Base-by-base conservation (phyloP, 495 filamentous ascomycete species). In the Clavariopsis aquatica region DNA sequence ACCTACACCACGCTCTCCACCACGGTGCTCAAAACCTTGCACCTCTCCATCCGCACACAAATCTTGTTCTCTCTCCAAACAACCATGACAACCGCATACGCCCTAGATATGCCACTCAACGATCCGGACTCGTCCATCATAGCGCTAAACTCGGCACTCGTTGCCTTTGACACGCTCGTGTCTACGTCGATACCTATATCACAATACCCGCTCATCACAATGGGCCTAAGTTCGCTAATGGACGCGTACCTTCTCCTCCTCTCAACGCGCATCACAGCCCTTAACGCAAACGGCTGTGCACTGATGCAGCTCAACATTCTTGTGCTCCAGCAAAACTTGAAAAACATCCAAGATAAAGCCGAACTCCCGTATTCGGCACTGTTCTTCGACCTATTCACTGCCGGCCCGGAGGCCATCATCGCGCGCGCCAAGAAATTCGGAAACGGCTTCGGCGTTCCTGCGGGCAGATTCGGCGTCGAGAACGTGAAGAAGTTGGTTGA, bases 261-360 rank as follows among this genome's bases (percentile, higher is more conserved):
- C 67, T 84, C 84, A 10, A 76, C 74, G 12, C 79, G 80, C 60
- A 87, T 92, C 49, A 82, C 83, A 34, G 82, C 82, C 1, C 87
- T 95, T 82, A 93, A 95, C 64, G 76, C 77, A 34, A 81, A 87
- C 59, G 94, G 95, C 17, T 90, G 87, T 65, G 82, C 85, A 22
- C 83, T 91, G 7, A 89, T 98, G 80, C 87, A 90, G 69, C 83
- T 97, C 28, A 95, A 98, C 71, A 90, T 98, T 49, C 80, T 96
- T 9, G 94, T 98, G 49, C 78, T 98, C 28, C 93, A 96, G 72
- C 95, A 98, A 69, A 96, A 96, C 66, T 82, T 98, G 55, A 95
- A 93, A 76, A 94, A 94, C 57, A 88, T 98, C 62, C 91, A 90
- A 72, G 78, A 74, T 49, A 62, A 9, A 19, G 68, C 60, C 3